A percentile compares a stretch with the other conserved stretches of the same genome.
Evolutionary conservation across 345 rosid species (phyloP).

Genomic region (Eucalyptus guilfoylei): DNA sequence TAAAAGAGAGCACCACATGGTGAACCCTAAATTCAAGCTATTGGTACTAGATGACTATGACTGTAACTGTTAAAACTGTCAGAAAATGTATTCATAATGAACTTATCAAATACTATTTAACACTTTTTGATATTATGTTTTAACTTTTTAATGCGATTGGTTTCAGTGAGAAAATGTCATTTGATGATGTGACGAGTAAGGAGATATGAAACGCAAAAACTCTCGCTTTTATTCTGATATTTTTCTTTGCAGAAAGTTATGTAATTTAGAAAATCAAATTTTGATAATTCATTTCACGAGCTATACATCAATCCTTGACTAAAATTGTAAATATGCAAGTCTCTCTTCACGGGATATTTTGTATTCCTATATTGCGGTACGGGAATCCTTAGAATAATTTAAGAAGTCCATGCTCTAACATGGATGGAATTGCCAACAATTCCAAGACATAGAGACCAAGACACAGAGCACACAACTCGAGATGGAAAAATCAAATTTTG

Average conservation of each 20-base stretch:
- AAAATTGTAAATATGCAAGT: not conserved
- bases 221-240: rapidly evolving
- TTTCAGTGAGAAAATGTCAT: not conserved
- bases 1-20: not conserved
- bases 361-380: not conserved
- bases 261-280: not conserved
- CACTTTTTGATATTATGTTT: not conserved
- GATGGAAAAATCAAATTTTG: not conserved
- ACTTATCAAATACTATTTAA: not conserved
- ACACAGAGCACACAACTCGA: not conserved
- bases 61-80: rapidly evolving
- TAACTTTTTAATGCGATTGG: not conserved
- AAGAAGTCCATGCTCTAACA: not conserved
- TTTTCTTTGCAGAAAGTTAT: not conserved
- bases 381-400: not conserved
- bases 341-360: not conserved
- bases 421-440: not conserved
- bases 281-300: not conserved
- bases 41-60: not conserved
- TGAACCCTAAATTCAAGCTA: not conserved
- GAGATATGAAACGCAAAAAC: not conserved
- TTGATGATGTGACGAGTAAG: not conserved
- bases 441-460: not conserved
- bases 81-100: not conserved
- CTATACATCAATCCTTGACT: not conserved